Base-by-base conservation (phyloP, 2,329 filamentous ascomycete genomes). In the Alternaria conjuncta region DNA sequence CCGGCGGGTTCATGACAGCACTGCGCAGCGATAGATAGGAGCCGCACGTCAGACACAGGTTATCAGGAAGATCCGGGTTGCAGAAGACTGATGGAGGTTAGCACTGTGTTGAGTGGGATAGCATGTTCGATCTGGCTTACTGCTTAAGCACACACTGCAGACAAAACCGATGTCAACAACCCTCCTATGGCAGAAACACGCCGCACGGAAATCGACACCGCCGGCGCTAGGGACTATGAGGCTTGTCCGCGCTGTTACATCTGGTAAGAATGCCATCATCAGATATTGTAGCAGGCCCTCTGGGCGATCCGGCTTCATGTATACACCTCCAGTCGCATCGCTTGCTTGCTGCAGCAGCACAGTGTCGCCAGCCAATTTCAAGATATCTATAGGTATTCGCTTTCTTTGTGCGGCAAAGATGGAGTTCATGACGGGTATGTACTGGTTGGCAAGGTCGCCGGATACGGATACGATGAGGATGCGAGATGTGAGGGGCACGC, bases 381-480 rank as follows among this genome's bases (percentile, higher is more conserved):
- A 87, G 32, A 97, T 95, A 79, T 99, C 96, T 73, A 99, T 94
- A 23, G 94, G 92, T 67, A 99, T 93, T 71, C 89, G 88, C 59
- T 94, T 87, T 68, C 95, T 90, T 75, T 97, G 92, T 63, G 95
- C 96, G 3, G 96, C 96, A 81, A 99, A 99, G 65, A 98, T 97
- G 73, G 91, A 89, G 82, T 99, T 99, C 96, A 99, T 99, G 71
- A 97, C 96, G 0, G 95, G 92, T 60, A 99, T 99, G 83, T 99
- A 99, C 80, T 98, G 90, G 65, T 88, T 92, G 6, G 94, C 89
- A 0, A 97, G 88, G 73, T 95, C 92, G 75, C 93, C 93, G 50
- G 93, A 97, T 5, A 97, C 94, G 51, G 92, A 97, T 57, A 99
- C 80, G 67, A 98, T 90, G 58, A 99, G 86, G 74, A 99, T 97